These are phyloP conservation scores for Tolypocladium inflatum DNA, from an alignment of 2,329 filamentous ascomycete species.

Conservation along the genomic window DNA sequence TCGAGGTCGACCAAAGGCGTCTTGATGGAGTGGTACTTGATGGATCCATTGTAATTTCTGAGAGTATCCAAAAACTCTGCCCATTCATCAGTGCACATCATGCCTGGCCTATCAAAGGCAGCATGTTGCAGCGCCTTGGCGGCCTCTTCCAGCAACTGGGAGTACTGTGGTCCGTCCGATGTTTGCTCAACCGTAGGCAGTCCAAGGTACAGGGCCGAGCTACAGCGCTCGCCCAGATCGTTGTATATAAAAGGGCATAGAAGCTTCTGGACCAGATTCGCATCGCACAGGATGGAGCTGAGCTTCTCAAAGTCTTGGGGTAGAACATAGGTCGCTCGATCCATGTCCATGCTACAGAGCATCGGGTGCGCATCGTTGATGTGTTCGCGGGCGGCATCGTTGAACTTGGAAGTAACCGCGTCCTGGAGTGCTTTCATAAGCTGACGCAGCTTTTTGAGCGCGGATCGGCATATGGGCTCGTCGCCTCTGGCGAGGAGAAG, in stretches of 20 bases:
- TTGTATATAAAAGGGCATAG: slow-evolving; percentile 24
- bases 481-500: slow-evolving; percentile 11
- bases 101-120: not conserved
- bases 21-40: not conserved
- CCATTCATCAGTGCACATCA: not conserved
- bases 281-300: slow-evolving; percentile 10
- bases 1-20: slow-evolving; percentile 11
- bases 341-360: slow-evolving; percentile 17
- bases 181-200: too few relatives aligned
- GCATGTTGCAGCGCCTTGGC: not conserved
- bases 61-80: not conserved
- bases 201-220: not conserved
- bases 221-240: slow-evolving; percentile 8
- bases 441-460: slow-evolving; percentile 7
- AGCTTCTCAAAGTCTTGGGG: slow-evolving; percentile 15
- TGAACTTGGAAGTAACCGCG: slow-evolving; percentile 10
- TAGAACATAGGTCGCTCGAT: slow-evolving; percentile 28
- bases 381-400: slow-evolving; percentile 2
- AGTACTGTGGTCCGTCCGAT: not conserved
- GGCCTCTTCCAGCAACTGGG: not conserved
- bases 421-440: slow-evolving; percentile 13
- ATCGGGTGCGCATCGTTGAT: not conserved
- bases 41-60: not conserved
- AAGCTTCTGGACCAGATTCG: slow-evolving; percentile 21
- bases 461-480: not conserved